Conservation (phyloP, 83 land plant genomes). For the Thuja plicata region DNA sequence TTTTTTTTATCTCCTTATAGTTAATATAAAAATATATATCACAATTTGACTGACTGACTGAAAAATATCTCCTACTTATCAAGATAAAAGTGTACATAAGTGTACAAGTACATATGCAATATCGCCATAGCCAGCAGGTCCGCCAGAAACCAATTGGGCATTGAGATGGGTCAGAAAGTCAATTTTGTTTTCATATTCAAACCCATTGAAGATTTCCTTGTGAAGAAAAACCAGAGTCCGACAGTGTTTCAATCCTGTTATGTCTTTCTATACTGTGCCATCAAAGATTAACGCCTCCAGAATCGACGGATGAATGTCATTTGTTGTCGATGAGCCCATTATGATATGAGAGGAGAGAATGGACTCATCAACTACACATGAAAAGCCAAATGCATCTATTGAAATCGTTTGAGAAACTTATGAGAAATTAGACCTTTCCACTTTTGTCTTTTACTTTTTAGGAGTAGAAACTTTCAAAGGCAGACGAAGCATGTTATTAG, state of each 20-base stretch:
- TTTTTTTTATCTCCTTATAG: too few species aligned
- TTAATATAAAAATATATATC: too few species aligned
- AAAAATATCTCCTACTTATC: too few species aligned
- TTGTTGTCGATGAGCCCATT: neutral
- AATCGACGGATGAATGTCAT: neutral
- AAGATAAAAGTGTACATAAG: too few species aligned
- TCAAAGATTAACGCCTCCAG: too few species aligned
- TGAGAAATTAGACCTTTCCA: neutral
- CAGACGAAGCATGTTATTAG: neutral
- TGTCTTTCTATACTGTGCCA: neutral
- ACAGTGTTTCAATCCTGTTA: neutral
- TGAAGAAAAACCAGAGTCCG: neutral
- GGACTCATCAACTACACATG: neutral
- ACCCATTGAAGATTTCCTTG: neutral
- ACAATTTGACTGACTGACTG: too few species aligned
- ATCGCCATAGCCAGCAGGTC: neutral
- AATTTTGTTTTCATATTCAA: too few species aligned
- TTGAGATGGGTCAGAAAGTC: neutral
- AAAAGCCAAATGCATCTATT: neutral
- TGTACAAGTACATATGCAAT: too few species aligned
- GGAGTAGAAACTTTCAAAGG: neutral
- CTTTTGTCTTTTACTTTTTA: too few species aligned
- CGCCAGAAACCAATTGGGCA: neutral
- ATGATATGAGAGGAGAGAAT: neutral
- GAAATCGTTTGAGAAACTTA: neutral